A percentile compares a stretch with the other conserved stretches of the same genome.
Conservation (phyloP, 441 rosid species). For the Adansonia gregorii region DNA sequence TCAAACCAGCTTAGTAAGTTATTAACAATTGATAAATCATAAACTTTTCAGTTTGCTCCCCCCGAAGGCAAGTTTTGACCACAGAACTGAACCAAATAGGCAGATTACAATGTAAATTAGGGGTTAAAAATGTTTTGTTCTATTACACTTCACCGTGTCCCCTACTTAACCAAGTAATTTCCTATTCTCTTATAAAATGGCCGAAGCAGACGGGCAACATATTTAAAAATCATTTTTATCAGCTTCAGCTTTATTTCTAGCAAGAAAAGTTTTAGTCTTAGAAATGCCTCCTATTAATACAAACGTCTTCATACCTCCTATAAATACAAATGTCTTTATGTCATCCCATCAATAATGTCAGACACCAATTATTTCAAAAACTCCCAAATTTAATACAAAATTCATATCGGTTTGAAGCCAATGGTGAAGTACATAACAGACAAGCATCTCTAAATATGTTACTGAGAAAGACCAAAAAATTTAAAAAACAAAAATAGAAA, state of each 20-base stretch:
- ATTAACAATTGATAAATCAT: background rate
- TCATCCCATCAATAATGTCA: constrained; percentile 1
- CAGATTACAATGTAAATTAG: background rate
- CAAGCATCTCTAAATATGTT: constrained; percentile 1
- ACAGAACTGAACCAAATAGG: background rate
- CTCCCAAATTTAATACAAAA: constrained; percentile 3
- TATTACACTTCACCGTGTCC: background rate
- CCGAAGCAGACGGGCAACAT: background rate
- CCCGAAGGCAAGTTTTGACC: background rate
- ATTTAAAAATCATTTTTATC: background rate
- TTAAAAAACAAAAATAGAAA: background rate
- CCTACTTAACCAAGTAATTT: background rate
- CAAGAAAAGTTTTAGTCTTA: background rate
- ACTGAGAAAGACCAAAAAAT: constrained; percentile 10
- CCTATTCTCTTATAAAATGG: constrained; percentile 2
- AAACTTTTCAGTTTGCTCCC: background rate
- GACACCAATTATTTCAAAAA: background rate
- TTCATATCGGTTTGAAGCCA: background rate
- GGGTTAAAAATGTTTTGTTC: background rate
- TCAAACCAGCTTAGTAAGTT: constrained; percentile 1
- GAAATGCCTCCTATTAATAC: background rate
- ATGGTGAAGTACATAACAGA: background rate
- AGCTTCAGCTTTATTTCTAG: background rate
- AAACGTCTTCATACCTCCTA: no score
- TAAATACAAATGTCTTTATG: background rate